phyloP scores from a whole-genome alignment of 1,284 basidiomycete species.

The Cryptococcus maquisensis region DNA sequence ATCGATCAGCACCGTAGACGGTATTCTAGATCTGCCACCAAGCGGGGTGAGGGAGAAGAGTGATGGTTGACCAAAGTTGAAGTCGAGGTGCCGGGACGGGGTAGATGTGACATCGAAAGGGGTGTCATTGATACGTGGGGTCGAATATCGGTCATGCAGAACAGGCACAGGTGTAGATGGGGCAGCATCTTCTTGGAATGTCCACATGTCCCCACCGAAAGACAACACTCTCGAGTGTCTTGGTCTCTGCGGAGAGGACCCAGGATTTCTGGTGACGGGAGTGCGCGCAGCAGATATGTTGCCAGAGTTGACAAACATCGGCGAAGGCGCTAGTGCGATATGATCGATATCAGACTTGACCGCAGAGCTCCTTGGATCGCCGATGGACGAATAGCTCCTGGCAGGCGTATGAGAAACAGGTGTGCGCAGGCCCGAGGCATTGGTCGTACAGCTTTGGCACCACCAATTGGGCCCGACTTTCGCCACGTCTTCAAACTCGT shows the following conservation, averaged over 20 bases:
- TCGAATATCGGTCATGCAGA: slow-evolving; percentile 32
- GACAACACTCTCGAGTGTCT: slow-evolving; percentile 40
- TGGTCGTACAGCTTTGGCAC: slow-evolving; percentile 31
- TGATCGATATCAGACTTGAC: slow-evolving; percentile 34
- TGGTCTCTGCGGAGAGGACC: slow-evolving; percentile 23
- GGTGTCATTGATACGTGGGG: slow-evolving; percentile 38
- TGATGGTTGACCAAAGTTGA: slow-evolving; percentile 36
- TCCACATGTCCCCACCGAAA: slow-evolving; percentile 40
- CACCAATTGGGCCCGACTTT: slow-evolving; percentile 32
- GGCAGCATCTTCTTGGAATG: slow-evolving; percentile 28
- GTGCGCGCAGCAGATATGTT: slow-evolving; percentile 18
- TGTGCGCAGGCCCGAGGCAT: slow-evolving; percentile 26
- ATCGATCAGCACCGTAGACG: slow-evolving; percentile 23
- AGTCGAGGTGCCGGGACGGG: slow-evolving; percentile 43
- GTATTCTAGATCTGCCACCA: slow-evolving; percentile 32
- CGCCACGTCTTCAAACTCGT: slow-evolving; percentile 31
- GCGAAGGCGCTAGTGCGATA: slow-evolving; percentile 44
- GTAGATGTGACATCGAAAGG: slow-evolving; percentile 46
- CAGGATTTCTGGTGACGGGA: slow-evolving; percentile 16
- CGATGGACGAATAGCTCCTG: slow-evolving; percentile 20
- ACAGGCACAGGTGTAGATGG: slow-evolving; percentile 39
- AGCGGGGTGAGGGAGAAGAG: slow-evolving; percentile 42
- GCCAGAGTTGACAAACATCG: slow-evolving; percentile 31
- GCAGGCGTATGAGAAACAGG: slow-evolving; percentile 15
- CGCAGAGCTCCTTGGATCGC: slow-evolving; percentile 32